Evolutionary conservation across 306 rosid genomes (phyloP).

Genomic region (Prunus kanzakura): DNA sequence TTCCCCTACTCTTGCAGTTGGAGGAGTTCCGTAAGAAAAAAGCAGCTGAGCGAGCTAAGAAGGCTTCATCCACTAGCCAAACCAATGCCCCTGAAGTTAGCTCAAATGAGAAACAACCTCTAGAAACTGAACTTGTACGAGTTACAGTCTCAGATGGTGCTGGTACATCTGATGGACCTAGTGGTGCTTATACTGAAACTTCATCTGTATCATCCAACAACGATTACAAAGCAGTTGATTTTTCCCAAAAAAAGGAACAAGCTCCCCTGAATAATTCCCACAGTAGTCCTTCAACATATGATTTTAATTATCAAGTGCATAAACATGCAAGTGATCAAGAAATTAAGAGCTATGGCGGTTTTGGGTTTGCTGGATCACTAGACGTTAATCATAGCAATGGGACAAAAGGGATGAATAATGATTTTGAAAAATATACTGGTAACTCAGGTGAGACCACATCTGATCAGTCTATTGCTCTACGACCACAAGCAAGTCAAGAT

Average conservation of each 20-base stretch:
- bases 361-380: conserved; percentile 26
- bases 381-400: conserved; percentile 37
- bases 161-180: conserved; percentile 60
- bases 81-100: conserved; percentile 40
- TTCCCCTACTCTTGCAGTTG: conserved; percentile 44
- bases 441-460: conserved; percentile 34
- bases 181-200: conserved; percentile 30
- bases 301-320: conserved; percentile 31
- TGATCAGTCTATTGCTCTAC: conserved; percentile 32
- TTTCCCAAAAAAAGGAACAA: conserved; percentile 39
- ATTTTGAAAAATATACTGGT: conserved; percentile 28
- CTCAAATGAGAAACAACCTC: conserved; percentile 49
- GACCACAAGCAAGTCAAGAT: conserved; percentile 40
- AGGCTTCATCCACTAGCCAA: conserved; percentile 45
- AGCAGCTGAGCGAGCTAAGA: conserved; percentile 81
- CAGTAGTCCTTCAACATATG: conserved; percentile 29
- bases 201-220: conserved; percentile 33
- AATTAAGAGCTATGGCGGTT: conserved; percentile 33
- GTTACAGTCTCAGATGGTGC: conserved; percentile 55
- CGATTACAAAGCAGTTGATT: conserved; percentile 31
- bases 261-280: conserved; percentile 30
- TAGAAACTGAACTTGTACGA: conserved; percentile 58
- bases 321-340: conserved; percentile 40
- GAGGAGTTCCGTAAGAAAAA: conserved; percentile 96
- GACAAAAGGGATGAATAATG: conserved; percentile 32